Conservation (phyloP, 192 early-diverging fungal species). For the Pilaira anomala region DNA sequence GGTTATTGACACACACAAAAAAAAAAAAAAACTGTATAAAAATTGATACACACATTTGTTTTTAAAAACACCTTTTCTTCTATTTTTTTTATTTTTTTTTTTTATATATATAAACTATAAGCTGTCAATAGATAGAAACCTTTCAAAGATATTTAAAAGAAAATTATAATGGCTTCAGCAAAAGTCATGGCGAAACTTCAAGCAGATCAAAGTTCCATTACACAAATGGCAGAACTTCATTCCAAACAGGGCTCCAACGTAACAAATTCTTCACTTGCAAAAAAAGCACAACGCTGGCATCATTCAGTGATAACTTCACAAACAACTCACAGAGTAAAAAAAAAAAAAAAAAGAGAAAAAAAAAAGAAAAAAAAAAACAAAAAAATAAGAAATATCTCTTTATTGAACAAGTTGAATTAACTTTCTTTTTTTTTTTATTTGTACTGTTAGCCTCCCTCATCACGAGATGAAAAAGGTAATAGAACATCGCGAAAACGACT, state of each 20-base stretch:
- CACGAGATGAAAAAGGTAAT: slow-evolving; percentile 17
- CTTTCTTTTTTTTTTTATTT: too few species aligned
- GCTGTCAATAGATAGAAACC: too few species aligned
- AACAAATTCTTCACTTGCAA: neutral
- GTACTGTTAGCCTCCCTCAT: neutral
- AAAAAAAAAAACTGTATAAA: too few species aligned
- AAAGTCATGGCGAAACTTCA: slow-evolving; percentile 32
- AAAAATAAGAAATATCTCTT: too few species aligned
- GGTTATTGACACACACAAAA: too few species aligned
- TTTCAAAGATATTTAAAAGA: too few species aligned
- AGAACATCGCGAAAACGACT: neutral
- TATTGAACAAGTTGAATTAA: neutral
- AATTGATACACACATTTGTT: too few species aligned
- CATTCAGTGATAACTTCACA: too few species aligned
- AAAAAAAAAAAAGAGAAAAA: neutral
- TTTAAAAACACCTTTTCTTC: too few species aligned
- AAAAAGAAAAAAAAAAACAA: neutral
- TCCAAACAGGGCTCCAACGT: slow-evolving; percentile 27
- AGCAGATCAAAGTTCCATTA: slow-evolving; percentile 25
- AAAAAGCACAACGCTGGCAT: neutral
- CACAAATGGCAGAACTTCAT: slow-evolving; percentile 29
- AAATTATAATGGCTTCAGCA: slow-evolving; percentile 23
- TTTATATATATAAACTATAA: too few species aligned
- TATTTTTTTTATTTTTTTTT: too few species aligned
- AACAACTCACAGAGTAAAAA: too few species aligned